A percentile compares a stretch with the other conserved stretches of the same genome.
Evolutionary conservation across 345 rosid genomes (phyloP).

Genomic region (Arabis alpina): DNA sequence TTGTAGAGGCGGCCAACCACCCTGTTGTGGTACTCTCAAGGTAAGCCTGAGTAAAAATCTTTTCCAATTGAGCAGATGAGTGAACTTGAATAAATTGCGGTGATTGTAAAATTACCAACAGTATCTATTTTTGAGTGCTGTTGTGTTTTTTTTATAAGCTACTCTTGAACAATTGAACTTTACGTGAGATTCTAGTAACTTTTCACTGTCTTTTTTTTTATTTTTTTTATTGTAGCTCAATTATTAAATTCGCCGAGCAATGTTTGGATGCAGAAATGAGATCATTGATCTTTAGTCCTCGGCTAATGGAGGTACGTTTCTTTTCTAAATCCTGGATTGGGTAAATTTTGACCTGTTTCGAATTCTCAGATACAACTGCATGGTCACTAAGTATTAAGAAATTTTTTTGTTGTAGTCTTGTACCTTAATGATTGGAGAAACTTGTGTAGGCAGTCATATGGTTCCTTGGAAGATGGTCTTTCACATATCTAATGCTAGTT

Average conservation of each 20-base stretch:
- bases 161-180: not conserved
- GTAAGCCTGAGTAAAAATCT: slow-evolving; percentile 49
- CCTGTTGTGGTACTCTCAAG: slow-evolving; percentile 76
- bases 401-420: slow-evolving; percentile 21
- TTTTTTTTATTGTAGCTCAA: slow-evolving; percentile 57
- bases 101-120: slow-evolving; percentile 19
- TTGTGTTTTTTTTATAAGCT: not conserved
- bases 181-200: not conserved
- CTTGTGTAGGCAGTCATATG: slow-evolving; percentile 80
- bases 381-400: slow-evolving; percentile 15
- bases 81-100: slow-evolving; percentile 20
- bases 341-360: slow-evolving; percentile 6
- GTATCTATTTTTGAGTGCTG: slow-evolving; percentile 6
- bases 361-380: slow-evolving; percentile 26
- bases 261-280: slow-evolving; percentile 76
- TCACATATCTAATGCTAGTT: slow-evolving; percentile 75
- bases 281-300: slow-evolving; percentile 86
- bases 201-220: slow-evolving; percentile 25
- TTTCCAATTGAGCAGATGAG: slow-evolving; percentile 24
- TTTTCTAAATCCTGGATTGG: slow-evolving; percentile 20
- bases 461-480: slow-evolving; percentile 98
- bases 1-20: slow-evolving; percentile 67
- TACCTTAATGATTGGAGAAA: slow-evolving; percentile 30
- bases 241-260: slow-evolving; percentile 82
- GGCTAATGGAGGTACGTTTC: slow-evolving; percentile 86